phyloP scores from a whole-genome alignment of 371 early-diverging fungal genomes.

The Conidiobolus incongruus region DNA sequence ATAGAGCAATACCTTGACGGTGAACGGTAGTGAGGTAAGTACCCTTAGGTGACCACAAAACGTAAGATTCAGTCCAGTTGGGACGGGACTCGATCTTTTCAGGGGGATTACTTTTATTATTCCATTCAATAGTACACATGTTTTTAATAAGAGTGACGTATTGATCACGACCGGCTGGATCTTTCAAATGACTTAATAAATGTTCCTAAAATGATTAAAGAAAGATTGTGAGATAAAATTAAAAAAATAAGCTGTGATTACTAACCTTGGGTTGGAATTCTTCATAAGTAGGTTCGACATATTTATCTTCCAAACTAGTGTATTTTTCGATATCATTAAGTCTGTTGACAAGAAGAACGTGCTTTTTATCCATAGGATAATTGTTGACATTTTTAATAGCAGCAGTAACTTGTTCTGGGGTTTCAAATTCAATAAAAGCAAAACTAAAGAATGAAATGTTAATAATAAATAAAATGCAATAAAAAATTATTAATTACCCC shows the following conservation, averaged over 20 bases:
- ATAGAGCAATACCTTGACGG: conserved; percentile 79
- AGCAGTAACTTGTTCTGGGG: conserved; percentile 54
- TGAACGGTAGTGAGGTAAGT: conserved; percentile 87
- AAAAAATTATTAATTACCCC: conserved; percentile 27
- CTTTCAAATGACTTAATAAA: conserved; percentile 71
- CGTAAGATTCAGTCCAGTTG: conserved; percentile 85
- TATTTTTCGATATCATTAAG: conserved; percentile 82
- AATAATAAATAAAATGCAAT: neutral
- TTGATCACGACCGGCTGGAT: conserved; percentile 76
- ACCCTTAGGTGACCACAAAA: conserved; percentile 87
- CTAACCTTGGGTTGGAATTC: conserved; percentile 29
- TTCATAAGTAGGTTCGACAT: conserved; percentile 36
- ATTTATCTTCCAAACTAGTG: conserved; percentile 48
- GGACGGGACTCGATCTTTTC: conserved; percentile 47
- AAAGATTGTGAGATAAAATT: neutral
- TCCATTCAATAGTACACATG: conserved; percentile 69
- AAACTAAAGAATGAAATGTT: conserved; percentile 23
- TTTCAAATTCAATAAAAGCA: conserved; percentile 83
- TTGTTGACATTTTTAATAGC: conserved; percentile 63
- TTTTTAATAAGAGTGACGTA: conserved; percentile 68
- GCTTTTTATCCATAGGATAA: conserved; percentile 57
- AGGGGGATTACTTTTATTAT: conserved; percentile 64
- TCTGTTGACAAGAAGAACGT: conserved; percentile 59
- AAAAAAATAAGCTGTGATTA: neutral
- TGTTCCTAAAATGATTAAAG: conserved; percentile 33